A percentile compares a stretch with the other conserved stretches of the same genome.
Evolutionary conservation across 306 rosid genomes (phyloP).

Genomic region (Senna tora): DNA sequence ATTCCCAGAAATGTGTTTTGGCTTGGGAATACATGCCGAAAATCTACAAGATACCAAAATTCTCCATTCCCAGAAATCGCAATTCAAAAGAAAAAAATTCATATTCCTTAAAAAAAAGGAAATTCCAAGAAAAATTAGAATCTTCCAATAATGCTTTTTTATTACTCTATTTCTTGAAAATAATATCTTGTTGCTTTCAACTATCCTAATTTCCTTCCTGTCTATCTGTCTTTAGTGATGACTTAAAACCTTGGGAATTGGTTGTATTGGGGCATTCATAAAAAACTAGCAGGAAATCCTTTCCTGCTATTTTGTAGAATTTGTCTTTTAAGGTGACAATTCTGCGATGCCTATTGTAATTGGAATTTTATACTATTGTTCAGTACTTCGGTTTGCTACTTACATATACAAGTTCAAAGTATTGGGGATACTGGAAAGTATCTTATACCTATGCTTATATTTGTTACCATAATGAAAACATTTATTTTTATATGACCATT

Average conservation of each 20-base stretch:
- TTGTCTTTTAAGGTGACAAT: not conserved
- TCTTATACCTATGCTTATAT: conserved; percentile 9
- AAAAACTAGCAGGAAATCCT: not conserved
- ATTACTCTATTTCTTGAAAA: not conserved
- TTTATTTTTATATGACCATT: conserved; percentile 36
- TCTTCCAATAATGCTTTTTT: not conserved
- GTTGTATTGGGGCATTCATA: not conserved
- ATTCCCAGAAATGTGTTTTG: too few relatives aligned
- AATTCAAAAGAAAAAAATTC: not conserved
- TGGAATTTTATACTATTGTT: conserved; percentile 12
- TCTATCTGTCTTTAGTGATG: not conserved
- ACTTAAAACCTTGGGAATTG: not conserved
- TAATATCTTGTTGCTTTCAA: not conserved
- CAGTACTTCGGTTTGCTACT: conserved; percentile 1
- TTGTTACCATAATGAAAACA: conserved; percentile 22
- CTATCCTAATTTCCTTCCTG: not conserved
- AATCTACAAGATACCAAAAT: too few relatives aligned
- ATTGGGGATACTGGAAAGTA: conserved; percentile 5
- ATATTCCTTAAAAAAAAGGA: not conserved
- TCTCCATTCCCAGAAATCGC: too few relatives aligned
- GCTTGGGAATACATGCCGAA: too few relatives aligned
- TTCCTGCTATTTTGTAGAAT: conserved; percentile 5
- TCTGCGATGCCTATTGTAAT: conserved; percentile 5
- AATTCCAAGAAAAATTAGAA: not conserved
- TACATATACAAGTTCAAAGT: conserved; percentile 14